Percentiles rank a stretch among this genome's conserved stretches.
Conservation (phyloP, 2,329 filamentous ascomycete species). For the Alternaria brassicicola region DNA sequence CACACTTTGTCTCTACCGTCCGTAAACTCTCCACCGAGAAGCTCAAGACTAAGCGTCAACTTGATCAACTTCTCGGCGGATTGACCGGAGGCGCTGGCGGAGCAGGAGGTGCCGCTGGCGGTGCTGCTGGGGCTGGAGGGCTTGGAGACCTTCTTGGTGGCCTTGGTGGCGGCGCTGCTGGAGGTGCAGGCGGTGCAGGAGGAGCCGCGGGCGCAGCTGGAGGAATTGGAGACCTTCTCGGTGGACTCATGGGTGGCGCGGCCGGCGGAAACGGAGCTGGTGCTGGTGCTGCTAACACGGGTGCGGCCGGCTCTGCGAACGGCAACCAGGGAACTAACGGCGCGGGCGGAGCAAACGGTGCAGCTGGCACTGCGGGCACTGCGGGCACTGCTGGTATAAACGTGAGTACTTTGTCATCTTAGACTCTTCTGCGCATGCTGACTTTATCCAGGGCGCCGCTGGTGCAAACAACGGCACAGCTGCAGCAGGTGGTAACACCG, state of each 20-base stretch:
- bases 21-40: slow-evolving; percentile 31
- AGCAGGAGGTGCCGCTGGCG: slow-evolving; percentile 9
- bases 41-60: slow-evolving; percentile 9
- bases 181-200: background rate
- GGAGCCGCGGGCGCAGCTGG: background rate
- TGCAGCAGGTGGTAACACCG: background rate
- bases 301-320: slow-evolving; percentile 3
- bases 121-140: background rate
- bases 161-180: slow-evolving; percentile 9
- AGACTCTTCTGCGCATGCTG: background rate
- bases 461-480: slow-evolving; percentile 8
- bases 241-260: background rate
- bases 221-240: background rate
- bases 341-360: too few species aligned
- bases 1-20: slow-evolving; percentile 31
- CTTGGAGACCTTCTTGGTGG: slow-evolving; percentile 8
- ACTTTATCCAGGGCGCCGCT: background rate
- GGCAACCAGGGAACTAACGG: too few species aligned
- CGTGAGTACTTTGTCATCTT: background rate
- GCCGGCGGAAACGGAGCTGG: background rate
- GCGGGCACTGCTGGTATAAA: background rate
- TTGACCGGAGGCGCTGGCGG: slow-evolving; percentile 10
- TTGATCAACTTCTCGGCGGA: background rate
- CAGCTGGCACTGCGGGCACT: background rate
- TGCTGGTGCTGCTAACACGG: background rate